Conservation (phyloP, 176 grass and related monocot species). For the Triticum dicoccoides region DNA sequence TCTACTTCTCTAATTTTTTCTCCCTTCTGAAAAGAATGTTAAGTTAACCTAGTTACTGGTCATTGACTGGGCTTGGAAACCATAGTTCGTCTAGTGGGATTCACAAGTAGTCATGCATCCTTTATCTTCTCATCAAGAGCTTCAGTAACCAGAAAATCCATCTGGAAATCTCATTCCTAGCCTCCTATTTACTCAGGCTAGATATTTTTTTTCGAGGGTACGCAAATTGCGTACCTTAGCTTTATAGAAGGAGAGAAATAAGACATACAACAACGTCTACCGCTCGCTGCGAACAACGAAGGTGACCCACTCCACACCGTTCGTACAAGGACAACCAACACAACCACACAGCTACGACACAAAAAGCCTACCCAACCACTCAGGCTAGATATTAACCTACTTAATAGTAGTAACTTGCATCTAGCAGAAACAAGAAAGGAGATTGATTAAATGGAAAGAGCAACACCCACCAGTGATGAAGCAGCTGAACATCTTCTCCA, state of each 20-base stretch:
- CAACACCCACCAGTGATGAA: constrained; percentile 58
- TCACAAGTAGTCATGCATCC: neutral
- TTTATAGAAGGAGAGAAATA: too few species aligned
- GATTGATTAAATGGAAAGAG: neutral
- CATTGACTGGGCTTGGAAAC: neutral
- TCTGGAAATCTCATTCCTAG: neutral
- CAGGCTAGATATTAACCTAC: neutral
- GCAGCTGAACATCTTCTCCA: constrained; percentile 83
- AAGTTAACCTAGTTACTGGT: neutral
- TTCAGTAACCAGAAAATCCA: neutral
- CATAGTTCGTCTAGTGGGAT: neutral
- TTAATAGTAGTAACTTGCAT: neutral
- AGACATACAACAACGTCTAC: too few species aligned
- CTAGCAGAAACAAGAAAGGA: neutral
- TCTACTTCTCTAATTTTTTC: neutral
- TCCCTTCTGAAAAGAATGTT: neutral
- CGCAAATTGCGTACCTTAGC: too few species aligned
- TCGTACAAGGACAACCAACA: too few species aligned
- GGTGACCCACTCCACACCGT: too few species aligned
- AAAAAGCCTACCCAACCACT: too few species aligned
- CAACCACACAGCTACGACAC: too few species aligned
- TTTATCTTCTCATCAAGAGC: neutral
- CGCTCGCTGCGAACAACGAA: too few species aligned
- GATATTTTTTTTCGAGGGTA: neutral
- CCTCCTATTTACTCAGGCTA: neutral